Evolutionary conservation across 768 basidiomycete species (phyloP).

Genomic region (Suillus subalutaceus): DNA sequence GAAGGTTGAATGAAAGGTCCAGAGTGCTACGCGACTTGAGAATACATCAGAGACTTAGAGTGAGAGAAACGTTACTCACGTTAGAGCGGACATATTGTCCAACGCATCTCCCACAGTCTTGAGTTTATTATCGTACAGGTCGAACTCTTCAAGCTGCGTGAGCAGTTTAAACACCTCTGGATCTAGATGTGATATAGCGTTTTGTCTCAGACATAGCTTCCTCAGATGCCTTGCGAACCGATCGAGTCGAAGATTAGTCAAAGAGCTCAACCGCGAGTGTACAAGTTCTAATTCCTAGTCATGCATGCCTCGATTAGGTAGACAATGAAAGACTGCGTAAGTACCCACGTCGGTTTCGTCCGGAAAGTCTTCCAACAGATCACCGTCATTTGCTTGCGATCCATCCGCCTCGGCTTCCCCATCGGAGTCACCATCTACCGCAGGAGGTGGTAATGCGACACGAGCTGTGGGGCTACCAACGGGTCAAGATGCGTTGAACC

Average conservation of each 20-base stretch:
- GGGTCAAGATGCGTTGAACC: conserved; percentile 11
- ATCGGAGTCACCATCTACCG: conserved; percentile 24
- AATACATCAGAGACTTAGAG: conserved; percentile 5
- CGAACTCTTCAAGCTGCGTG: conserved; percentile 80
- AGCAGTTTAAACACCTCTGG: conserved; percentile 70
- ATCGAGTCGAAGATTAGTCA: conserved; percentile 66
- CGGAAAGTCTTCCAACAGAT: conserved; percentile 77
- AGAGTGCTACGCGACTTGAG: conserved; percentile 54
- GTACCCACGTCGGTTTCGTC: conserved; percentile 78
- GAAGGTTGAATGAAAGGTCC: conserved; percentile 94
- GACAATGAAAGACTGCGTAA: conserved; percentile 6
- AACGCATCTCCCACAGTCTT: conserved; percentile 73
- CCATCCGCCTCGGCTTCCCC: conserved; percentile 51
- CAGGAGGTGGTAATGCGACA: conserved; percentile 46
- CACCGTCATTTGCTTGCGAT: conserved; percentile 44
- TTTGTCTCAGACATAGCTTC: conserved; percentile 85
- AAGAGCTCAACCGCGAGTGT: conserved; percentile 74
- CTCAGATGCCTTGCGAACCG: conserved; percentile 74
- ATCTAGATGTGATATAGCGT: conserved; percentile 73
- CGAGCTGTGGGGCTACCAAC: conserved; percentile 39
- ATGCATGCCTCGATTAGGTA: not conserved
- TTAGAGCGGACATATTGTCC: conserved; percentile 54
- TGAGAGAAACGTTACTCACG: conserved; percentile 43
- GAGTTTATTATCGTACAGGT: conserved; percentile 95
- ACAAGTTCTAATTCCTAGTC: conserved; percentile 84